Conservation (phyloP, 768 basidiomycete species). For the Phanerodontia chrysosporium region DNA sequence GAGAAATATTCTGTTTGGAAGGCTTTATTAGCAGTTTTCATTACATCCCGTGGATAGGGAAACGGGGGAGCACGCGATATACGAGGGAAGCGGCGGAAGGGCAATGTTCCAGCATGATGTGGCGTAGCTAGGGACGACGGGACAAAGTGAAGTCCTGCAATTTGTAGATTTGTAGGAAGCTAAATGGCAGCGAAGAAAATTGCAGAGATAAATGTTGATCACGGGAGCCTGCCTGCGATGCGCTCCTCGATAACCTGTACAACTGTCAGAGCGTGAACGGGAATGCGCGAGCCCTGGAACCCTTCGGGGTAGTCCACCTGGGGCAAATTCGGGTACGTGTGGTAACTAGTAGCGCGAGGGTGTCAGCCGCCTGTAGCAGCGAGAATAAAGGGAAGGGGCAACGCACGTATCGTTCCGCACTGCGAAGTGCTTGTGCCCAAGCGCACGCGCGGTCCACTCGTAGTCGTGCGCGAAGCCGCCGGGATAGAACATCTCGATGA, state of each 20-base stretch:
- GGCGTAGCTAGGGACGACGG: too few relatives aligned
- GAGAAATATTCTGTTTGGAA: too few relatives aligned
- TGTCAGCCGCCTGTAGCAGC: not conserved
- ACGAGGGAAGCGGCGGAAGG: too few relatives aligned
- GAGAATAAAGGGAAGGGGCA: not conserved
- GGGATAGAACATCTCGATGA: constrained; percentile 82
- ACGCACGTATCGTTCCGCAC: constrained; percentile 79
- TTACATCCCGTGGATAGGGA: too few relatives aligned
- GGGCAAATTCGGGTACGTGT: constrained; percentile 44
- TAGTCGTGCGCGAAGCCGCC: constrained; percentile 82
- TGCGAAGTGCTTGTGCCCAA: constrained; percentile 73
- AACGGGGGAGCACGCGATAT: too few relatives aligned
- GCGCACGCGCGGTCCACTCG: constrained; percentile 68
- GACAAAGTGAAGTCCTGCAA: too few relatives aligned
- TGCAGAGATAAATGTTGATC: too few relatives aligned
- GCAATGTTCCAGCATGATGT: too few relatives aligned
- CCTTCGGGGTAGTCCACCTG: constrained; percentile 74
- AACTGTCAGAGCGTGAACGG: constrained; percentile 61
- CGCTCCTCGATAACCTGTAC: constrained; percentile 72
- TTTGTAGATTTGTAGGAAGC: too few relatives aligned
- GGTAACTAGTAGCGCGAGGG: constrained; percentile 26
- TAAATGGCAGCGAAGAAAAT: too few relatives aligned
- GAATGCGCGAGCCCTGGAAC: constrained; percentile 78
- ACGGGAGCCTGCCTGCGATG: constrained; percentile 33
- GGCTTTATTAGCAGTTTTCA: too few relatives aligned